A percentile compares a stretch with the other conserved stretches of the same genome.
These are phyloP conservation scores for Crinitomyces ghanaensis DNA, from an alignment of 805 yeast genomes.

Conservation along the genomic window DNA sequence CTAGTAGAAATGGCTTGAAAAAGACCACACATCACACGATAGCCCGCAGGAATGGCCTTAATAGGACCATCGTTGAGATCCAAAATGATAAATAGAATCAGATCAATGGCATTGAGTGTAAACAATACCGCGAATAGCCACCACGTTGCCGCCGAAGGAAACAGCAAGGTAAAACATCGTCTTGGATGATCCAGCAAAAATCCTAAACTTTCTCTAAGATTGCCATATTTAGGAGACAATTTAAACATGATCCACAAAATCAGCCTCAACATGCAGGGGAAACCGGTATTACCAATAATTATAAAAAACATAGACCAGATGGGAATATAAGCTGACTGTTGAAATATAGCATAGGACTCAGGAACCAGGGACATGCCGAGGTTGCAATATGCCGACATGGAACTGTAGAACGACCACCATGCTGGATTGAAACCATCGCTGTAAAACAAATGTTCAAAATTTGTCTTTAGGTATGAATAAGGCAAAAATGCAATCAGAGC, in stretches of 20 bases:
- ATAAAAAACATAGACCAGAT: slow-evolving; percentile 57
- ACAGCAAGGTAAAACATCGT: slow-evolving; percentile 85
- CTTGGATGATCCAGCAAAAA: slow-evolving; percentile 92
- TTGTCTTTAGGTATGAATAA: slow-evolving; percentile 33
- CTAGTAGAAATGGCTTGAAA: slow-evolving; percentile 88
- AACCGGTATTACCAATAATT: slow-evolving; percentile 89
- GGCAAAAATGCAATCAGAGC: slow-evolving; percentile 36
- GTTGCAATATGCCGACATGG: slow-evolving; percentile 73
- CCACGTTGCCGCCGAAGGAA: slow-evolving; percentile 92
- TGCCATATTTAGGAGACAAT: slow-evolving; percentile 43
- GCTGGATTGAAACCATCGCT: slow-evolving; percentile 56
- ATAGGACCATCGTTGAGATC: slow-evolving; percentile 51
- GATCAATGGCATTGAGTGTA: slow-evolving; percentile 61
- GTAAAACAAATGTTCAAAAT: slow-evolving; percentile 27
- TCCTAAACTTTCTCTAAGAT: slow-evolving; percentile 55
- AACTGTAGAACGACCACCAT: slow-evolving; percentile 92
- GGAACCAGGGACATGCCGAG: slow-evolving; percentile 76
- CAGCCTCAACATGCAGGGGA: slow-evolving; percentile 73
- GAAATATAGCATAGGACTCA: slow-evolving; percentile 63
- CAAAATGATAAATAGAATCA: slow-evolving; percentile 66
- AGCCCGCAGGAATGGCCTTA: slow-evolving; percentile 48
- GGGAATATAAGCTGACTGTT: slow-evolving; percentile 51
- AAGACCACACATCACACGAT: slow-evolving; percentile 66
- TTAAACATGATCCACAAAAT: slow-evolving; percentile 72
- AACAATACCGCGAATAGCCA: slow-evolving; percentile 75